Conservation (phyloP, 306 rosid species). For the Delonix regia region DNA sequence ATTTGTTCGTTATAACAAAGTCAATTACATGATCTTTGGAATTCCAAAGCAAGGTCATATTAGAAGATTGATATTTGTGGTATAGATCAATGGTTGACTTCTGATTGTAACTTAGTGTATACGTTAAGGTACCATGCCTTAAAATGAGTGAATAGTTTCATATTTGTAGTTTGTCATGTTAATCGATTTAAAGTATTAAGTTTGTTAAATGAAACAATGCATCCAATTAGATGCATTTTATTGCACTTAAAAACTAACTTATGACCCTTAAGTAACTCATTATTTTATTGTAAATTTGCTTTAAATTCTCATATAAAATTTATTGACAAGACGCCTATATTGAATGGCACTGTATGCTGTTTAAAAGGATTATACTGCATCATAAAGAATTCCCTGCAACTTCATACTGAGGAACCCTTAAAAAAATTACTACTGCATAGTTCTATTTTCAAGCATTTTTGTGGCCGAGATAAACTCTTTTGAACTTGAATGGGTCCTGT, state of each 20-base stretch:
- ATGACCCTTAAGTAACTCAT: neutral
- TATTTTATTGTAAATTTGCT: neutral
- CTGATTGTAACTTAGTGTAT: neutral
- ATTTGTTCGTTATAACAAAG: neutral
- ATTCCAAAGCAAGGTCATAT: neutral
- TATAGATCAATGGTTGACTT: neutral
- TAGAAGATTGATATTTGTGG: neutral
- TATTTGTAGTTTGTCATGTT: neutral
- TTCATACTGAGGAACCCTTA: neutral
- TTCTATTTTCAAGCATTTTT: neutral
- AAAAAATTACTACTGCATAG: neutral
- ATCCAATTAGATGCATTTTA: neutral
- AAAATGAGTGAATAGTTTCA: neutral
- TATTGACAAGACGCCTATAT: neutral
- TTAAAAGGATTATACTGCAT: neutral
- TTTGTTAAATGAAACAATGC: neutral
- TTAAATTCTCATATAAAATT: slow-evolving; percentile 1
- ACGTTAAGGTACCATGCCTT: neutral
- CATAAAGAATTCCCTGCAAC: neutral
- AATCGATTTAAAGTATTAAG: neutral
- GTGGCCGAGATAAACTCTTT: neutral
- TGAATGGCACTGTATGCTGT: neutral
- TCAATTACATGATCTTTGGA: neutral
- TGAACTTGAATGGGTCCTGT: neutral
- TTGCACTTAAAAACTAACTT: neutral